Evolutionary conservation across 2,329 filamentous ascomycete genomes (phyloP), one percentile per base, ranked within the genome.

Genomic region (Monilinia laxa): DNA sequence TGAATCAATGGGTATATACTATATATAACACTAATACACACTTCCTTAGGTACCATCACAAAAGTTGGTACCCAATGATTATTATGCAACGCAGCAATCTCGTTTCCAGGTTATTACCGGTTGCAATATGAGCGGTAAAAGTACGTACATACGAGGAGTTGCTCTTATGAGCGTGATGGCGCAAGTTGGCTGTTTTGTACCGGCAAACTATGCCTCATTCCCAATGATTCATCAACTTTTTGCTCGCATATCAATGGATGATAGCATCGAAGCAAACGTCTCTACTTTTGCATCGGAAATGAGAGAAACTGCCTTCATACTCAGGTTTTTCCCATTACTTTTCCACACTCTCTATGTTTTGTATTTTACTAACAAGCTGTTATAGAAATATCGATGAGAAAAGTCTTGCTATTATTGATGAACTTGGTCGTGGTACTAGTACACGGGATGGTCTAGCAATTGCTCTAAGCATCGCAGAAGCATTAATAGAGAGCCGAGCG

Each of bases 41-140:
- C n/a, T 51, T n/a, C 11, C 12, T 0, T 60, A 85, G 80, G 85
- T 88, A 2, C 87, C 91, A 70, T 79, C 81, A 0, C 84, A 84
- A 56, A 87, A 85, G 28, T 96, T 91, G 75, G 82, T 98, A 4
- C 91, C 95, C 0, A 98, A 98, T 70, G 93, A 98, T 74, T 91
- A 93, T 38, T 98, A 93, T 73, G 90, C 92, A 3, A 90, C 89
- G 0, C 84, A 90, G 45, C 88, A 94, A 68, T 87, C 88, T 47
- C 87, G 93, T 1, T 96, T 97, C 73, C 93, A 98, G 71, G 90
- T 98, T 69, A 89, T 99, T 70, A 98, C 94, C 0, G 94, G 95
- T 4, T 96, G 92, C 76, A 99, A 99, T 73, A 99, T 99, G 95
- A 96, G 92, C 72, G 95, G 93, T 0, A 99, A 98, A 77, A 96